phyloP scores from a whole-genome alignment of 225 moss, liverwort and hornwort genomes.

The Climacium dendroides region DNA sequence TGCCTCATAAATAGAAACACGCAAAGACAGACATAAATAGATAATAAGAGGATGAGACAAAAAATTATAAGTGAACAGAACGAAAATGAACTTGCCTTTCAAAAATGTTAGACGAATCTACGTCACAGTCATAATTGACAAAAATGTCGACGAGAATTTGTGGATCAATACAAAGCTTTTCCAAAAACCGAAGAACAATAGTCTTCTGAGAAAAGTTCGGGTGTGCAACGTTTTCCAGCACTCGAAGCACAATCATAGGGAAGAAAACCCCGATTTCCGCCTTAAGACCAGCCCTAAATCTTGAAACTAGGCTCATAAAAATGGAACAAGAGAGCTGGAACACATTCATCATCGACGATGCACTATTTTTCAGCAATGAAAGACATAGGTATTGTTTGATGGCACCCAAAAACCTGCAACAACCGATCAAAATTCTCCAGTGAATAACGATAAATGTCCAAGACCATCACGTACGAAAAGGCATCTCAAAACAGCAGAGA shows the following conservation, averaged over 20 bases:
- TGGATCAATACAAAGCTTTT: conserved; percentile 98
- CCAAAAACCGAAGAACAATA: conserved; percentile 92
- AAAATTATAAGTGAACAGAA: not conserved
- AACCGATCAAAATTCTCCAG: not conserved
- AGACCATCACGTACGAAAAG: not conserved
- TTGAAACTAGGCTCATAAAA: conserved; percentile 98
- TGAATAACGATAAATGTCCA: not conserved
- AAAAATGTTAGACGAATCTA: conserved; percentile 96
- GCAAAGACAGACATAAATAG: not conserved
- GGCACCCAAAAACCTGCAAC: conserved; percentile 90
- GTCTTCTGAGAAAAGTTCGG: conserved; percentile 92
- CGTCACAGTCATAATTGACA: conserved; percentile 99
- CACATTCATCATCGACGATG: conserved; percentile 94
- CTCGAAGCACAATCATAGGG: conserved; percentile 97
- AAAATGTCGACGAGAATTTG: conserved; percentile 98
- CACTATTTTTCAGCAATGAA: conserved; percentile 92
- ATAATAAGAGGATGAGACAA: not conserved
- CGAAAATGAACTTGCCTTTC: conserved; percentile 55
- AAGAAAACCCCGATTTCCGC: conserved; percentile 99
- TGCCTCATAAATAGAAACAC: not conserved
- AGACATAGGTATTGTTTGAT: conserved; percentile 99
- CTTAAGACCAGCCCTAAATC: conserved; percentile 96
- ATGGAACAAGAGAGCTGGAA: conserved; percentile 99
- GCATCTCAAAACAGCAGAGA: not conserved
- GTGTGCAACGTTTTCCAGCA: conserved; percentile 94